Evolutionary conservation across 805 yeast species (phyloP), one percentile per base, ranked within the genome.

Genomic region (Debaryomyces hansenii): DNA sequence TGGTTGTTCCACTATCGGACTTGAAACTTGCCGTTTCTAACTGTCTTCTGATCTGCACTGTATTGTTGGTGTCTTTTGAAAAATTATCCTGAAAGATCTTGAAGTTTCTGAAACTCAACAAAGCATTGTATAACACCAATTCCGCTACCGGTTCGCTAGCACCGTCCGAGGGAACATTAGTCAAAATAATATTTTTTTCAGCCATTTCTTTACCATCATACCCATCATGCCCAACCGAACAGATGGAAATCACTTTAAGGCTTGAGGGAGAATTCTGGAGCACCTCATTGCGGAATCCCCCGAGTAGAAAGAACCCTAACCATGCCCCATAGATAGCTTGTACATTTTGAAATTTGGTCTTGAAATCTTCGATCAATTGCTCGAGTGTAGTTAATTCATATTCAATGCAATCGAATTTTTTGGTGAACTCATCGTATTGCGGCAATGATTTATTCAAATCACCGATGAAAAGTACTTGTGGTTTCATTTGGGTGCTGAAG

Each of bases 91-190:
- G 79, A 59, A 79, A 78, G 39, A 74, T 62, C 1, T 74, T 62
- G 48, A 80, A 79, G 61, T 75, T 74, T 52, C 94, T 73, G 67
- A 84, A 84, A 18, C 82, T 75, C 33, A 81, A 74, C 47, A 87
- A 60, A 0, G 86, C 68, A 52, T 83, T 72, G 56, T 69, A 76
- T 38, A 85, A 65, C 3, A 84, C 92, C 47, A 83, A 66, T 51
- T 87, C 95, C 3, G 91, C 87, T 21, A 87, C 95, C 12, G 86
- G 84, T 35, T 73, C 79, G 1, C 87, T 80, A 0, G 85, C 82
- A 67, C 60, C 87, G 78, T 45, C 58, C 20, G 73, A 59, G 1
- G 78, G 75, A 20, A 82, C 83, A 57, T 87, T 84, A 49, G 87
- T 79, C 49, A 87, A 69, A 6, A 67, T 56, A 21, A 87, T 78